phyloP scores from a whole-genome alignment of 768 basidiomycete species.

The Mycena rebaudengoi region DNA sequence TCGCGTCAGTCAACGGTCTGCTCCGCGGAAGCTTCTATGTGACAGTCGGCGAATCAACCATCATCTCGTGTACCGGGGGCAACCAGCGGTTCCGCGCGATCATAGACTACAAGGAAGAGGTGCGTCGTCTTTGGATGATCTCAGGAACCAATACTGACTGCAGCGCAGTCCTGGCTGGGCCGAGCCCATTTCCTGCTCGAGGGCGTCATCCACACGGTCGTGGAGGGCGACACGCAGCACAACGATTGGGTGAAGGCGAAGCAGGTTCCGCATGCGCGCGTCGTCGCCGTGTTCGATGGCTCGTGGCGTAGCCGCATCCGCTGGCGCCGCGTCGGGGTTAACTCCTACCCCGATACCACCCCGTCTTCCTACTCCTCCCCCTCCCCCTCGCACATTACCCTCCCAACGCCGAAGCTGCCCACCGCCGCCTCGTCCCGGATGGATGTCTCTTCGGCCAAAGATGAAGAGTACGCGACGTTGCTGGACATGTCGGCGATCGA shows the following conservation, averaged over 20 bases:
- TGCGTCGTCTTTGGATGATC: constrained; percentile 41
- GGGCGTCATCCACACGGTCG: constrained; percentile 88
- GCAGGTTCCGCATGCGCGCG: constrained; percentile 81
- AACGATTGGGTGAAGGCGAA: constrained; percentile 87
- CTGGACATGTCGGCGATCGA: constrained; percentile 79
- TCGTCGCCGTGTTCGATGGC: constrained; percentile 88
- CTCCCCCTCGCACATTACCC: constrained; percentile 52
- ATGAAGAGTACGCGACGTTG: constrained; percentile 69
- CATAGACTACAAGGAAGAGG: constrained; percentile 97
- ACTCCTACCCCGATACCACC: constrained; percentile 51
- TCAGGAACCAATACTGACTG: background rate
- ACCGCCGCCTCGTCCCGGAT: constrained; percentile 53
- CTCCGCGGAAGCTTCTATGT: constrained; percentile 92
- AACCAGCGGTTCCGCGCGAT: constrained; percentile 77
- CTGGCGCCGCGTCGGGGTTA: constrained; percentile 70
- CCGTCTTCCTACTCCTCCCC: constrained; percentile 58
- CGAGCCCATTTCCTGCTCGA: constrained; percentile 85
- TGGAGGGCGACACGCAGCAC: constrained; percentile 67
- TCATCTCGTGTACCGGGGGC: constrained; percentile 83
- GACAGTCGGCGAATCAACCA: constrained; percentile 81
- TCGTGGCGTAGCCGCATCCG: constrained; percentile 86
- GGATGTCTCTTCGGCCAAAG: constrained; percentile 49
- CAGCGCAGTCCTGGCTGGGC: constrained; percentile 83
- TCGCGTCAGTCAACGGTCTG: constrained; percentile 91
- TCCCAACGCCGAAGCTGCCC: constrained; percentile 46